A percentile compares a stretch with the other conserved stretches of the same genome.
These are phyloP conservation scores for Kwoniella sp. DNA, from an alignment of 768 basidiomycete genomes.

Conservation along the genomic window DNA sequence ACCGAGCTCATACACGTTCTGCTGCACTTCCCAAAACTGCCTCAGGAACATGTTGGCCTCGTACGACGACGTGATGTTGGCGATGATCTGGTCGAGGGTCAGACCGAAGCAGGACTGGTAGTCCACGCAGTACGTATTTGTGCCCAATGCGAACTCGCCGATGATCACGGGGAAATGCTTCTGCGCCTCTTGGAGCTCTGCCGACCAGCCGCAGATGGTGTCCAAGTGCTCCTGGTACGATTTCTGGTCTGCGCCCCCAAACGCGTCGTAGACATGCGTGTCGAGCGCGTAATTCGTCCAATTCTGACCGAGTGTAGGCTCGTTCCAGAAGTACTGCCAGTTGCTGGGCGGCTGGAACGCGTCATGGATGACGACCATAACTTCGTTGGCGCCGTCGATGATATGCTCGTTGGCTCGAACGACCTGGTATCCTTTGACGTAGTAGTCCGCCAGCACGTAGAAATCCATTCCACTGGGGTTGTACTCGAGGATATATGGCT, in stretches of 20 bases:
- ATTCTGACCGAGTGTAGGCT: conserved; percentile 29
- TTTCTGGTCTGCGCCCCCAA: conserved; percentile 24
- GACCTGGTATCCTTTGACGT: conserved; percentile 39
- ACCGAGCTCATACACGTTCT: conserved; percentile 42
- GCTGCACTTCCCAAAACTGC: conserved; percentile 51
- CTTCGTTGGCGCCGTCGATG: conserved; percentile 30
- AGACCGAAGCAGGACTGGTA: conserved; percentile 44
- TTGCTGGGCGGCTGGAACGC: conserved; percentile 46
- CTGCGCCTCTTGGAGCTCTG: conserved; percentile 35
- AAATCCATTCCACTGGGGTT: conserved; percentile 41
- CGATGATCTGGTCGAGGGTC: conserved; percentile 29
- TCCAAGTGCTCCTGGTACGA: conserved; percentile 45
- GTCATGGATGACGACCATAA: conserved; percentile 52
- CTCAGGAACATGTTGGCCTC: conserved; percentile 45
- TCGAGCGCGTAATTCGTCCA: conserved; percentile 51
- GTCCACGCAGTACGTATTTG: conserved; percentile 47
- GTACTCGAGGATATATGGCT: conserved; percentile 46
- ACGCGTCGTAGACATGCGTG: conserved; percentile 49
- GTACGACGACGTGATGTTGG: conserved; percentile 35
- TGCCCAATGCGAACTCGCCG: conserved; percentile 48
- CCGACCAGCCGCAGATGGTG: conserved; percentile 31
- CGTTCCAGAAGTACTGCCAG: conserved; percentile 45
- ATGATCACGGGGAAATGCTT: conserved; percentile 43
- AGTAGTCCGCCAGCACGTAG: conserved; percentile 35
- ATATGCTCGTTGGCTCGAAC: conserved; percentile 41